Percentiles rank a stretch among this genome's conserved stretches.
Conservation (phyloP, 305 asterid genomes). For the Fraxinus baroniana region DNA sequence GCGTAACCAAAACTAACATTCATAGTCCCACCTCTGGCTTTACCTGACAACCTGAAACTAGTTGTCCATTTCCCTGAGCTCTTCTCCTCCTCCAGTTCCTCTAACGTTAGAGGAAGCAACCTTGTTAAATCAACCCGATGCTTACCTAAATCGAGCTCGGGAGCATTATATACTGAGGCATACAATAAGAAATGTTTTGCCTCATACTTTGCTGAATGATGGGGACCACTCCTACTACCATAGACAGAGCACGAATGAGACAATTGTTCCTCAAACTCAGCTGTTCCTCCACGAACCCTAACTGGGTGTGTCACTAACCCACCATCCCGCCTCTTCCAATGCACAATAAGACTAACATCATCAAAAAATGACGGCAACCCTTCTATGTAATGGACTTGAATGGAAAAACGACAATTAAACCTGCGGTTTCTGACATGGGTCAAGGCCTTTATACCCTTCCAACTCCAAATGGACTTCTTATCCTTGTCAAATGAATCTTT, state of each 20-base stretch:
- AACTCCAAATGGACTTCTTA: conserved; percentile 60
- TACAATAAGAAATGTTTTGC: conserved; percentile 77
- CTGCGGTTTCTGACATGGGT: conserved; percentile 53
- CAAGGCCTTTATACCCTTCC: conserved; percentile 47
- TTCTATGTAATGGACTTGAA: conserved; percentile 73
- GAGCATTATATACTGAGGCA: conserved; percentile 61
- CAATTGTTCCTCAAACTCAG: conserved; percentile 70
- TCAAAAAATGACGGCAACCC: conserved; percentile 56
- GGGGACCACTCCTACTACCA: conserved; percentile 83
- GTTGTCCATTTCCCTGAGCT: conserved; percentile 92
- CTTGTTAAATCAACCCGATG: conserved; percentile 85
- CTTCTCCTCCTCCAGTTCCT: conserved; percentile 87
- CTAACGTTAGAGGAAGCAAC: conserved; percentile 87
- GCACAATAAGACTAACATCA: conserved; percentile 44
- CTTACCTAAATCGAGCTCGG: conserved; percentile 89
- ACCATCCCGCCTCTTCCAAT: conserved; percentile 60
- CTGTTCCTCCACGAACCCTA: conserved; percentile 47
- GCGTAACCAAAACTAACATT: conserved; percentile 82
- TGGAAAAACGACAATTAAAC: conserved; percentile 61
- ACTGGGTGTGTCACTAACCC: conserved; percentile 44
- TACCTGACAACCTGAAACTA: conserved; percentile 82
- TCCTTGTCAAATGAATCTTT: conserved; percentile 44
- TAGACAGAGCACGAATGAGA: conserved; percentile 71
- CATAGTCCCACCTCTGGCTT: conserved; percentile 76
- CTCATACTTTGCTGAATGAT: conserved; percentile 87